Evolutionary conservation across 2,329 filamentous ascomycete genomes (phyloP).

Genomic region (Cytospora paraplurivora): DNA sequence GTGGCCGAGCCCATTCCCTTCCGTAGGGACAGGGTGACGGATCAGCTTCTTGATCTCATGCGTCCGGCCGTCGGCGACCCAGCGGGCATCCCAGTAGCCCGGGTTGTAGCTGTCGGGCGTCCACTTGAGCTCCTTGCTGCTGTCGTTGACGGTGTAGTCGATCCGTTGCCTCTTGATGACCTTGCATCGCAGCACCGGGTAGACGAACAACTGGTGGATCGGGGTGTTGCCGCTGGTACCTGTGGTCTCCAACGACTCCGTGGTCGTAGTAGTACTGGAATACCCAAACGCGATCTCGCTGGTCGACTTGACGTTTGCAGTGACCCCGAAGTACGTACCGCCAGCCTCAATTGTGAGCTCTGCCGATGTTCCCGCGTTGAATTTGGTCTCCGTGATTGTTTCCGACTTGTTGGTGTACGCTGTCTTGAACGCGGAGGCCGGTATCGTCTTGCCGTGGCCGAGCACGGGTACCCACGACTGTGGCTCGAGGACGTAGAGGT

Average conservation of each 20-base stretch:
- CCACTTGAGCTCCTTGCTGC: slow-evolving; percentile 1
- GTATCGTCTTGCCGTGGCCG: not conserved
- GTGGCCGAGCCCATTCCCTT: not conserved
- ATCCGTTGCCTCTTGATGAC: not conserved
- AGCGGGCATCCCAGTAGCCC: slow-evolving; percentile 1
- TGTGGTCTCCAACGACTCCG: not conserved
- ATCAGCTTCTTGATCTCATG: not conserved
- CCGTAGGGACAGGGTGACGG: not conserved
- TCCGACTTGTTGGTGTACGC: not conserved
- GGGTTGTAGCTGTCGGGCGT: slow-evolving; percentile 2
- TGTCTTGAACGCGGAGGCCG: not conserved
- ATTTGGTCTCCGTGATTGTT: not conserved
- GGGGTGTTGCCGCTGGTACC: not conserved
- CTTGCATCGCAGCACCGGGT: not conserved
- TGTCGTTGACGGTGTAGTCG: slow-evolving; percentile 3
- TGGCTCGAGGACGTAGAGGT: slow-evolving; percentile 3
- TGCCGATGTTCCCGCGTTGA: slow-evolving; percentile 1
- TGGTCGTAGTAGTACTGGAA: not conserved
- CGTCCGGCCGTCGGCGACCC: slow-evolving; percentile 1
- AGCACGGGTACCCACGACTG: not conserved
- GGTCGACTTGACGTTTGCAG: not conserved
- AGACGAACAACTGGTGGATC: slow-evolving; percentile 4
- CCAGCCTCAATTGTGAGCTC: not conserved
- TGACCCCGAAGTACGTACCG: slow-evolving; percentile 1
- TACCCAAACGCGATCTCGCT: not conserved